phyloP scores from a whole-genome alignment of 108 stramenopile species.

The Bacterosira constricta region DNA sequence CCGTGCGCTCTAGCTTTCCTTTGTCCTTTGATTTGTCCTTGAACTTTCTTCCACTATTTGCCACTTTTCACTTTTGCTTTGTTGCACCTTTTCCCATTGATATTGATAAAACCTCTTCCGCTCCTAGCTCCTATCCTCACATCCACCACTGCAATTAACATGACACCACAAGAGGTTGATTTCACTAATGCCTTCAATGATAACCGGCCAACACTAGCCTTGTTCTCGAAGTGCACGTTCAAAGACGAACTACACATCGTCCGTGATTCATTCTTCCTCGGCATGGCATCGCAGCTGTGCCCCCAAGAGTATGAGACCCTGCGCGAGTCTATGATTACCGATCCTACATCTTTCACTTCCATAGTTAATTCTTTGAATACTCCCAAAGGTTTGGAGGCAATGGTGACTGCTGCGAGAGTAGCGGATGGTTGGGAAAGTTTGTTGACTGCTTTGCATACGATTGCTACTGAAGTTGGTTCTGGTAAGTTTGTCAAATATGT shows the following conservation, averaged over 20 bases:
- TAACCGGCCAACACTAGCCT: slow-evolving; percentile 58
- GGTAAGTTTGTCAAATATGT: no score
- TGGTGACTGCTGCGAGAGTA: slow-evolving; percentile 49
- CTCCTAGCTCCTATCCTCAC: no score
- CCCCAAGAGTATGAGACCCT: slow-evolving; percentile 67
- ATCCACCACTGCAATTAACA: neutral
- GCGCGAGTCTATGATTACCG: slow-evolving; percentile 38
- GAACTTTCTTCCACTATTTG: no score
- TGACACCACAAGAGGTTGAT: slow-evolving; percentile 47
- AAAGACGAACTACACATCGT: slow-evolving; percentile 59
- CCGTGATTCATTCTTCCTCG: slow-evolving; percentile 64
- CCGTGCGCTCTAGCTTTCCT: no score
- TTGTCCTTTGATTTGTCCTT: no score
- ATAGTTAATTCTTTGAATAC: slow-evolving; percentile 37
- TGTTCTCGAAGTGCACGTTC: slow-evolving; percentile 60
- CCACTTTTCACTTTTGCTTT: no score
- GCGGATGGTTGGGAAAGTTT: slow-evolving; percentile 46
- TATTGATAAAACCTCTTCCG: no score
- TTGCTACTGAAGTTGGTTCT: slow-evolving; percentile 42
- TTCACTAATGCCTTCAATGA: slow-evolving; percentile 72
- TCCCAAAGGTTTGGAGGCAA: slow-evolving; percentile 44
- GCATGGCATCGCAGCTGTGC: slow-evolving; percentile 75
- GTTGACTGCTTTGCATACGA: slow-evolving; percentile 33
- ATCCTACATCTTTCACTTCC: slow-evolving; percentile 31
- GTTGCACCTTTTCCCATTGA: no score